Percentiles rank a stretch among this genome's conserved stretches.
Evolutionary conservation across 2,329 filamentous ascomycete genomes (phyloP).

Genomic region (Pseudohalonectria lignicola): DNA sequence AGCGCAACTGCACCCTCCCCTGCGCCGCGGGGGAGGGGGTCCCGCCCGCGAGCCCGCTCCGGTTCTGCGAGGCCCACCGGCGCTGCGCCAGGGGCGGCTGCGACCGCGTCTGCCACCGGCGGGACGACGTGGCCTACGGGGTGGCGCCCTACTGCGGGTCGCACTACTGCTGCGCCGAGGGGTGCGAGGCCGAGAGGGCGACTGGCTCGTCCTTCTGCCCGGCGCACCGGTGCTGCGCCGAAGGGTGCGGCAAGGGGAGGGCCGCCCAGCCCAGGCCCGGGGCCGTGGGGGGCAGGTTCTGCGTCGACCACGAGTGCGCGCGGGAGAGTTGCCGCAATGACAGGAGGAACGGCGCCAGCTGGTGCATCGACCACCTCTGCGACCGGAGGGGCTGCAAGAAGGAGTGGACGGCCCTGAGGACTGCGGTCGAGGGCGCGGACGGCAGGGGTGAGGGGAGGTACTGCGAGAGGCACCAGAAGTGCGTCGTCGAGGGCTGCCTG

Average conservation of each 20-base stretch:
- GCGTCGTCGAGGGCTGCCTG: not conserved
- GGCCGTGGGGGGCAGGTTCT: not conserved
- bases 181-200: constrained; percentile 4
- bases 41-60: not conserved
- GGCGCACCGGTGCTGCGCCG: not conserved
- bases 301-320: constrained; percentile 1
- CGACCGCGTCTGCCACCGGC: constrained; percentile 5
- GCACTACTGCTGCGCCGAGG: constrained; percentile 7
- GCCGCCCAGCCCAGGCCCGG: not conserved
- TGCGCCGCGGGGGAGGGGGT: constrained; percentile 4
- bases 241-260: not conserved
- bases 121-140: constrained; percentile 5
- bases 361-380: not conserved
- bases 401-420: no score
- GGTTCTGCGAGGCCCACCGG: constrained; percentile 8
- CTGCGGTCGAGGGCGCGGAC: not conserved
- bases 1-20: constrained; percentile 5
- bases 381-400: not conserved
- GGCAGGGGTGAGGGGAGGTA: no score
- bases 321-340: not conserved
- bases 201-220: not conserved
- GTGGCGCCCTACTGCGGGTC: constrained; percentile 5
- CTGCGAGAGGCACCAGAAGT: not conserved
- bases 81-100: constrained; percentile 6
- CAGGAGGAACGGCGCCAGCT: not conserved